These are phyloP conservation scores for Litsea cubeba DNA, from an alignment of 164 flowering plant species.

Conservation along the genomic window DNA sequence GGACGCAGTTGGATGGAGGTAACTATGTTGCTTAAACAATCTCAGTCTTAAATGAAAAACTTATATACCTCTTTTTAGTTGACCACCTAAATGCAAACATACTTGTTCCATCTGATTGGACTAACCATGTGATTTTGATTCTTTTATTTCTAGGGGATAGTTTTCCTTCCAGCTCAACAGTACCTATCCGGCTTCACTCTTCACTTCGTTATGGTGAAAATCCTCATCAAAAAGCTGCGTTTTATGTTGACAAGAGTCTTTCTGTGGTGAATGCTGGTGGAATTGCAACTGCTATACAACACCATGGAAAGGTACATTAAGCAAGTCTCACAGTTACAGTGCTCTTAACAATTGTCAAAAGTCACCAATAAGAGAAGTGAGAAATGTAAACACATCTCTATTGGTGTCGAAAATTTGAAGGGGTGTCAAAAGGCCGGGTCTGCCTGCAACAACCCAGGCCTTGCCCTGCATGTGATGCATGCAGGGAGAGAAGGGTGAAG, in stretches of 20 bases:
- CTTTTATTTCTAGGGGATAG: slow-evolving; percentile 38
- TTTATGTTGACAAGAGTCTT: slow-evolving; percentile 81
- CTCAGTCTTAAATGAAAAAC: neutral
- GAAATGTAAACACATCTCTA: neutral
- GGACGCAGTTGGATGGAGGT: slow-evolving; percentile 56
- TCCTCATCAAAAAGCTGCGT: slow-evolving; percentile 95
- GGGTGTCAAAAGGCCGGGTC: too few species aligned
- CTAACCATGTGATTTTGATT: too few species aligned
- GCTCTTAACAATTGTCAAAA: neutral
- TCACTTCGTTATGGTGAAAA: slow-evolving; percentile 98
- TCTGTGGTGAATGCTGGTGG: slow-evolving; percentile 82
- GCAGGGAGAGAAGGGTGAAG: too few species aligned
- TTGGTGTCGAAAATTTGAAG: neutral
- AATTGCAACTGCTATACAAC: slow-evolving; percentile 88
- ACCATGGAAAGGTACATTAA: slow-evolving; percentile 82
- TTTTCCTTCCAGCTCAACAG: slow-evolving; percentile 62
- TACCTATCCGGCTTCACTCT: neutral
- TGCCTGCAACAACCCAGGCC: too few species aligned
- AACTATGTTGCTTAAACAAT: slow-evolving; percentile 39
- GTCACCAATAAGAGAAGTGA: neutral
- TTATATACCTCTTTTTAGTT: too few species aligned
- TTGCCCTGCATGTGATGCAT: neutral
- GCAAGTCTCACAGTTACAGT: too few species aligned
- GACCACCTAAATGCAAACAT: too few species aligned
- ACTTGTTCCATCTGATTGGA: too few species aligned